Evolutionary conservation across 352 stramenopile genomes (phyloP), one percentile per base, ranked within the genome.

Genomic region (Globisporangium camurandrum): DNA sequence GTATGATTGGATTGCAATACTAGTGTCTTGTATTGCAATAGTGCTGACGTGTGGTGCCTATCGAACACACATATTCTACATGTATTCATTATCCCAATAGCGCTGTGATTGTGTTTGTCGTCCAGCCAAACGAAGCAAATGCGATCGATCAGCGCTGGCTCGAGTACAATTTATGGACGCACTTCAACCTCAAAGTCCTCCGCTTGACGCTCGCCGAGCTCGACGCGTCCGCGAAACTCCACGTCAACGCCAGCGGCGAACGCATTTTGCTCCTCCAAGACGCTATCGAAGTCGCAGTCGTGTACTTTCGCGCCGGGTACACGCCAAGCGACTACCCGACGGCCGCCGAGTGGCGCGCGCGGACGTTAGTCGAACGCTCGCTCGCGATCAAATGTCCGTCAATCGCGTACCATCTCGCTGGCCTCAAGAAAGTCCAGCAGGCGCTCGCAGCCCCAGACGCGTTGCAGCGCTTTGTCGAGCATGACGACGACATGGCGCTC

Each of bases 381-480:
- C 78, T 69, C 39, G 92, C 95, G 12, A 96, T 97, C 61, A 98
- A 99, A 69, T 99, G 94, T 44, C 96, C 96, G 27, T 93, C 79
- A 37, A 87, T 99, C 38, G 82, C 88, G 36, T 98, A 98, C 64
- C 96, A 99, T 57, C 75, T 99, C 43, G 89, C 93, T 5, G 96
- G 96, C 44, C 97, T 93, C 19, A 99, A 99, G 72, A 99, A 99
- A 64, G 91, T 99, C 26, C 96, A 99, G 68, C 96, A 99, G 62
- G 89, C 93, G 54, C 71, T 99, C 31, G 91, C 93, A 12, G 65
- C 79, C 12, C 72, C 76, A 1, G 69, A 75, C 0, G 72, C 86
- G 4, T 55, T 98, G 46, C 89, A 97, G 59, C 71, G 71, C 23
- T 98, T 98, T 54, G 72, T 98, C 66, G 71, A 57, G 0, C n/a